Conservation (phyloP, 1,139 yeast species). For the Lodderomyces jiufengensis region DNA sequence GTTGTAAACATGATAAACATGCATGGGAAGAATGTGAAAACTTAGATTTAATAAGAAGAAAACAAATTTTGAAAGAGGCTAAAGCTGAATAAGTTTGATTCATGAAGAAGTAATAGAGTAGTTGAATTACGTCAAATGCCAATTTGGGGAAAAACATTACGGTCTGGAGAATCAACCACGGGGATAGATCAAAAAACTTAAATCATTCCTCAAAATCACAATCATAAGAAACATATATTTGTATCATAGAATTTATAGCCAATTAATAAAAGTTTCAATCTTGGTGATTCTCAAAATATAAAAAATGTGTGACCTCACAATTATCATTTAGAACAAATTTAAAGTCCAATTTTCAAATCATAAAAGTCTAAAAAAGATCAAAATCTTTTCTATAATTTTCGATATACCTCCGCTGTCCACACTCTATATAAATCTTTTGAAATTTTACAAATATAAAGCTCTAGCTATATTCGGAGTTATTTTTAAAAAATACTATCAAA, state of each 20-base stretch:
- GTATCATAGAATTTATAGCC: no score
- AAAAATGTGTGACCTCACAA: background rate
- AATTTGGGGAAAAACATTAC: no score
- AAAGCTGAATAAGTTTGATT: no score
- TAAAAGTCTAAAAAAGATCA: background rate
- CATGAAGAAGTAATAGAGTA: no score
- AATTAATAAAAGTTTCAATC: no score
- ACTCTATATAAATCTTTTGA: constrained; percentile 44
- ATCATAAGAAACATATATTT: no score
- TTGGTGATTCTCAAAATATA: no score
- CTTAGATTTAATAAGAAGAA: constrained; percentile 78
- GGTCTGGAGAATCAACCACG: no score
- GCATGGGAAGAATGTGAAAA: constrained; percentile 85
- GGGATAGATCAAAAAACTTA: no score
- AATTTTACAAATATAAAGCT: constrained; percentile 44
- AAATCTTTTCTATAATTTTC: constrained; percentile 1
- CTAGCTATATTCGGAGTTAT: constrained; percentile 55
- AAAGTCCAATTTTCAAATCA: background rate
- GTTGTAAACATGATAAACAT: constrained; percentile 77
- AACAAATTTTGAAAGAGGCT: constrained; percentile 61
- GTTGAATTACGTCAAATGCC: no score
- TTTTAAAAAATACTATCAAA: constrained; percentile 20
- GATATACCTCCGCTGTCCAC: constrained; percentile 72
- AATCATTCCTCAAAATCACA: no score
- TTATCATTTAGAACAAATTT: background rate